Conservation (phyloP, 2,329 filamentous ascomycete genomes). For the Aspergillus melleus region DNA sequence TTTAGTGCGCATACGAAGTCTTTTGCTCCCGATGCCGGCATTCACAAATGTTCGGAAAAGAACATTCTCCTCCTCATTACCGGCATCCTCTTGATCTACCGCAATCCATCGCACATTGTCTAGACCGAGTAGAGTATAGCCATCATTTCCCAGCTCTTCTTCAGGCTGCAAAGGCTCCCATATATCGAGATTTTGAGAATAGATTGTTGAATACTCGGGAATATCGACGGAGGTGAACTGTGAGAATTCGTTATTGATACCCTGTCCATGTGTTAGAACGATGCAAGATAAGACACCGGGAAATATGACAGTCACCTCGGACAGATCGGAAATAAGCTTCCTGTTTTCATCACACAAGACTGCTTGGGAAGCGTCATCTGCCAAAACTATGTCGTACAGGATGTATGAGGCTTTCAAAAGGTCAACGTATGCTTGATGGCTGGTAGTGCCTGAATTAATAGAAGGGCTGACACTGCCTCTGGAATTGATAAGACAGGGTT, state of each 20-base stretch:
- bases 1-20: slow-evolving; percentile 30
- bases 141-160: slow-evolving; percentile 18
- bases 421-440: slow-evolving; percentile 33
- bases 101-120: slow-evolving; percentile 31
- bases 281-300: not conserved
- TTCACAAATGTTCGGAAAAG: slow-evolving; percentile 34
- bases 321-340: slow-evolving; percentile 32
- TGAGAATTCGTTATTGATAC: slow-evolving; percentile 28
- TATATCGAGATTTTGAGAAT: slow-evolving; percentile 27
- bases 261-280: slow-evolving; percentile 13
- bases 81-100: slow-evolving; percentile 32
- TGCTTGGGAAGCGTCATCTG: slow-evolving; percentile 20
- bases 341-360: slow-evolving; percentile 30
- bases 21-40: slow-evolving; percentile 32
- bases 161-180: slow-evolving; percentile 33
- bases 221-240: slow-evolving; percentile 28
- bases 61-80: slow-evolving; percentile 31
- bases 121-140: slow-evolving; percentile 16
- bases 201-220: slow-evolving; percentile 23
- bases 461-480: slow-evolving; percentile 27
- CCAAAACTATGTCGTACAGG: slow-evolving; percentile 32
- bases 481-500: slow-evolving; percentile 17
- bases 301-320: slow-evolving; percentile 21
- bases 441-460: slow-evolving; percentile 18
- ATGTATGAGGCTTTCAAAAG: slow-evolving; percentile 34